Conservation (phyloP, 2,329 filamentous ascomycete genomes). For the Ascochyta clinopodiicola region DNA sequence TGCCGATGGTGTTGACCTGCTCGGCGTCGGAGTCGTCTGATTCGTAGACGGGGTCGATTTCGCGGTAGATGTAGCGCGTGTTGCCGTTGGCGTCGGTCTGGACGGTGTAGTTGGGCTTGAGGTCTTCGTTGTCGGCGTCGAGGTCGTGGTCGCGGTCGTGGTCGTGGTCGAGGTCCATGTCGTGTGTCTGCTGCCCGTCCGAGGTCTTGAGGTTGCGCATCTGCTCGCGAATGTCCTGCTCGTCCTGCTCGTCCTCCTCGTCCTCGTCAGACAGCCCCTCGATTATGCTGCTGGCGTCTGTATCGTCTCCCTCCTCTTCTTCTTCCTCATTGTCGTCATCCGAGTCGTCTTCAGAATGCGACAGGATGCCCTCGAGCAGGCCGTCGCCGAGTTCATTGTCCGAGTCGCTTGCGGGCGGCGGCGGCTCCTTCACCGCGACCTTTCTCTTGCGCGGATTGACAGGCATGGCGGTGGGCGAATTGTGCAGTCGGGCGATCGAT, state of each 20-base stretch:
- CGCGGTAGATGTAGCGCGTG: slow-evolving; percentile 87
- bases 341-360: slow-evolving; percentile 51
- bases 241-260: slow-evolving; percentile 41
- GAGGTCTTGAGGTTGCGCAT: slow-evolving; percentile 52
- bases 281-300: slow-evolving; percentile 42
- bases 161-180: slow-evolving; percentile 19
- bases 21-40: slow-evolving; percentile 91
- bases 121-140: slow-evolving; percentile 38
- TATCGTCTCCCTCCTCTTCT: slow-evolving; percentile 33
- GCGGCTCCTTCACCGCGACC: slow-evolving; percentile 47
- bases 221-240: slow-evolving; percentile 53
- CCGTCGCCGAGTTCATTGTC: slow-evolving; percentile 49
- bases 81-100: slow-evolving; percentile 88
- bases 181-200: slow-evolving; percentile 28
- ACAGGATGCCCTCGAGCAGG: slow-evolving; percentile 51
- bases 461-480: slow-evolving; percentile 32
- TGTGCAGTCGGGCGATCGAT: slow-evolving; percentile 5
- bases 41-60: slow-evolving; percentile 94
- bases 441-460: slow-evolving; percentile 60
- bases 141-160: slow-evolving; percentile 15
- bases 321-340: slow-evolving; percentile 30
- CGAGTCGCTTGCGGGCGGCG: slow-evolving; percentile 34
- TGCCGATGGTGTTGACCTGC: slow-evolving; percentile 87
- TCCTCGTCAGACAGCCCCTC: slow-evolving; percentile 43
- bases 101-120: slow-evolving; percentile 63